A percentile compares a stretch with the other conserved stretches of the same genome.
Evolutionary conservation across 495 filamentous ascomycete genomes (phyloP).

Genomic region (Tuber microsphaerosporum): DNA sequence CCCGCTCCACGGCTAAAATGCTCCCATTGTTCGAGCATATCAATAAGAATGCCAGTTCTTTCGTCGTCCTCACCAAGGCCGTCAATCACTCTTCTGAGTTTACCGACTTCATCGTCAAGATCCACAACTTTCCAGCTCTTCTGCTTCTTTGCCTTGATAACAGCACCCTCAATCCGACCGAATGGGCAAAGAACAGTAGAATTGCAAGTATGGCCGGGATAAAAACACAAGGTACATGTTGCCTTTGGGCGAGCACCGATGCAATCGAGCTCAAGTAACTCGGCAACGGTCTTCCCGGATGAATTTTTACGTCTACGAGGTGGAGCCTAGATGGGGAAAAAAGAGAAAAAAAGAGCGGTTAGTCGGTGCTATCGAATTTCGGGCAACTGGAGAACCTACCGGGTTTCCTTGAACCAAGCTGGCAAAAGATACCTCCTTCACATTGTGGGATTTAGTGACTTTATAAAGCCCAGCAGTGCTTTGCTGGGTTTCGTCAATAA

Average conservation of each 20-base stretch:
- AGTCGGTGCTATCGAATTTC: neutral
- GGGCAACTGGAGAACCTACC: neutral
- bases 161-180: slow-evolving; percentile 4
- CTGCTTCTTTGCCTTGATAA: slow-evolving; percentile 13
- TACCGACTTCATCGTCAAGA: slow-evolving; percentile 15
- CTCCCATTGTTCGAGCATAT: neutral
- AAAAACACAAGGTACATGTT: slow-evolving; percentile 21
- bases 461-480: neutral
- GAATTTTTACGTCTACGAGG: neutral
- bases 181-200: slow-evolving; percentile 25
- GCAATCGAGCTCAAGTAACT: slow-evolving; percentile 13
- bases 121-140: slow-evolving; percentile 13
- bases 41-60: neutral
- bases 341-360: neutral
- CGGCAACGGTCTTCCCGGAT: neutral
- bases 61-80: neutral
- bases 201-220: slow-evolving; percentile 24
- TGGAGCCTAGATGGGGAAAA: neutral
- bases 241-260: slow-evolving; percentile 20
- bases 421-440: neutral
- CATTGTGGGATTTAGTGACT: neutral
- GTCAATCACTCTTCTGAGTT: neutral
- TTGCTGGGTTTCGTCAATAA: neutral
- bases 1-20: neutral
- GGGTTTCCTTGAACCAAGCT: neutral